These are phyloP conservation scores for Cercospora sp. DNA, from an alignment of 2,329 filamentous ascomycete genomes.

Conservation along the genomic window DNA sequence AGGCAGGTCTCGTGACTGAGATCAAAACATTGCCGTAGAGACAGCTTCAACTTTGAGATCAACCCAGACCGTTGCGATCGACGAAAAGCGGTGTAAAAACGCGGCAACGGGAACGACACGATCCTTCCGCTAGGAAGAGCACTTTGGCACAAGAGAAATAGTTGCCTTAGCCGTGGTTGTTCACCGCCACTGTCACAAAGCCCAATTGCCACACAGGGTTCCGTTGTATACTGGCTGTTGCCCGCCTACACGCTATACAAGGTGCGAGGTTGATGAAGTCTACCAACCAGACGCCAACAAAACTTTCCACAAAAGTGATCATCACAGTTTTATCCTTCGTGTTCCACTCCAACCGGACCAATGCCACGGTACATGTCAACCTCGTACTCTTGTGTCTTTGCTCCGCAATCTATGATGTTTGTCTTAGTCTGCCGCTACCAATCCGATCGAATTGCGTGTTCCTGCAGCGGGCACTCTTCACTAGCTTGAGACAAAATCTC, in stretches of 20 bases:
- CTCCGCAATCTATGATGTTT: slow-evolving; percentile 4
- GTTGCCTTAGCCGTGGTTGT: slow-evolving; percentile 21
- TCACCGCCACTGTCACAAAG: slow-evolving; percentile 16
- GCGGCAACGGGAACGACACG: slow-evolving; percentile 16
- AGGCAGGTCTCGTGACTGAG: slow-evolving; percentile 64
- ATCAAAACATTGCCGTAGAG: slow-evolving; percentile 37
- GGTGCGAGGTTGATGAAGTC: slow-evolving; percentile 1
- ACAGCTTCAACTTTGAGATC: not conserved
- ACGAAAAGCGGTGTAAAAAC: slow-evolving; percentile 5
- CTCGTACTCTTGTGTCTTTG: not conserved
- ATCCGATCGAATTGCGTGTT: slow-evolving; percentile 10
- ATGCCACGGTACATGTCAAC: not conserved
- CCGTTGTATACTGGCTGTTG: slow-evolving; percentile 11
- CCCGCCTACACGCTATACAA: slow-evolving; percentile 2
- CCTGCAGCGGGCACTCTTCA: slow-evolving; percentile 13
- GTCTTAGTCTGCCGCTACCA: slow-evolving; percentile 7
- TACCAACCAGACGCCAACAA: slow-evolving; percentile 9
- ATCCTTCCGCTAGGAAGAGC: slow-evolving; percentile 11
- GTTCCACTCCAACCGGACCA: not conserved
- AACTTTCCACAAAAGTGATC: slow-evolving; percentile 1
- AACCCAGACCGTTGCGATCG: slow-evolving; percentile 3
- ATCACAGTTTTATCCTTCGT: not conserved
- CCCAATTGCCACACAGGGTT: slow-evolving; percentile 18
- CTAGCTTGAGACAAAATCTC: slow-evolving; percentile 12
- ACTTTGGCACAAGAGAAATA: slow-evolving; percentile 5